A percentile compares a stretch with the other conserved stretches of the same genome.
Conservation (phyloP, 371 early-diverging fungal genomes). For the Actinomortierella wolfii region DNA sequence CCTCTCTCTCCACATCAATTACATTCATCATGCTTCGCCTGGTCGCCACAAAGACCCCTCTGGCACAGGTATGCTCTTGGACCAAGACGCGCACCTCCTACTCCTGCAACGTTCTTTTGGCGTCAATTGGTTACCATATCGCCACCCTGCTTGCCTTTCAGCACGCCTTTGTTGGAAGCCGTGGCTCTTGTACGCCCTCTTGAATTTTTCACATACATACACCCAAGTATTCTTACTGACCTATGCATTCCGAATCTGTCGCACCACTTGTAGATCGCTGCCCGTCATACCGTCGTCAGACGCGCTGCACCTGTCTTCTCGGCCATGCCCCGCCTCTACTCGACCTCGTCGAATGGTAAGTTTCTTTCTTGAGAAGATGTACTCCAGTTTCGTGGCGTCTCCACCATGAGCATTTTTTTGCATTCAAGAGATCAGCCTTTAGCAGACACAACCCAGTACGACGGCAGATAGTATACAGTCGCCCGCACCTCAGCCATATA, state of each 20-base stretch:
- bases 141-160: not conserved
- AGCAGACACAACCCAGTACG: too few species aligned
- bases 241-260: too few species aligned
- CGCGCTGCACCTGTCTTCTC: slow-evolving; percentile 59
- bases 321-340: slow-evolving; percentile 64
- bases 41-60: slow-evolving; percentile 62
- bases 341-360: slow-evolving; percentile 57
- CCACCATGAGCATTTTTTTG: too few species aligned
- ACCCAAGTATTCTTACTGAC: not conserved
- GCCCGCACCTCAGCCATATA: too few species aligned
- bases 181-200: not conserved
- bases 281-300: slow-evolving; percentile 58
- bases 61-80: slow-evolving; percentile 54
- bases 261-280: slow-evolving; percentile 52
- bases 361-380: not conserved
- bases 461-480: too few species aligned
- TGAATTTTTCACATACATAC: not conserved
- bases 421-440: too few species aligned
- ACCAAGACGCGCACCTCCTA: too few species aligned
- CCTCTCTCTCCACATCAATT: slow-evolving; percentile 8
- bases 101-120: too few species aligned
- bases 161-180: not conserved
- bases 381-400: too few species aligned
- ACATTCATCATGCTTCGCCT: slow-evolving; percentile 61
- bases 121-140: not conserved